Evolutionary conservation across 352 stramenopile genomes (phyloP), one percentile per base, ranked within the genome.

Genomic region (Pythium myriotylum): DNA sequence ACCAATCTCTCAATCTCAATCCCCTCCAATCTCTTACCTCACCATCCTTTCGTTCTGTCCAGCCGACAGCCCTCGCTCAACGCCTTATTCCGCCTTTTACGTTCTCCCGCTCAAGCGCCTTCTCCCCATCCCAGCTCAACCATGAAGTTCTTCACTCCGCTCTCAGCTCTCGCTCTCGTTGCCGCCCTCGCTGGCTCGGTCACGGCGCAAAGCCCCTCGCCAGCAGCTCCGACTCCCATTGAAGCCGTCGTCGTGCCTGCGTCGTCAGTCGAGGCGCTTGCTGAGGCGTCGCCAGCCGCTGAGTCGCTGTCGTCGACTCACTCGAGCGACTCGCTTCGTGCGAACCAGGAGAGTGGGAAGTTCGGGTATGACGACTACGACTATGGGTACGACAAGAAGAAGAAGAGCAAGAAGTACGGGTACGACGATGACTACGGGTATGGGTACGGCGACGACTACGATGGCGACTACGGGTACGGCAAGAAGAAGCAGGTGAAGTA

Each of bases 1-100:
- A n/a, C n/a, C n/a, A n/a, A n/a, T n/a, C n/a, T n/a, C n/a, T n/a
- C n/a, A n/a, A n/a, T n/a, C n/a, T n/a, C n/a, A n/a, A n/a, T n/a
- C n/a, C n/a, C n/a, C n/a, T n/a, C n/a, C 29, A 5, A 10, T 35
- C 29, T 35, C 5, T 35, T 35, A 5, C 10, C 29, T 35, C 29
- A 35, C 29, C 29, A 35, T 35, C 29, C 5, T 35, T 10, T n/a
- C n/a, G n/a, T n/a, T n/a, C n/a, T n/a, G n/a, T n/a, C n/a, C n/a
- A n/a, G n/a, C n/a, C n/a, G n/a, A n/a, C n/a, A n/a, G n/a, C n/a
- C n/a, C n/a, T n/a, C n/a, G n/a, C n/a, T n/a, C n/a, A n/a, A n/a
- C n/a, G n/a, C 10, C 29, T 63, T 45, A 63, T 63, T 63, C 43
- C 55, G 35, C 57, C 23, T 52, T 65, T n/a, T 43, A 47, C 57